Evolutionary conservation across 768 basidiomycete species (phyloP), one percentile per base, ranked within the genome.

Genomic region (Omphalotus guepiniiformis): DNA sequence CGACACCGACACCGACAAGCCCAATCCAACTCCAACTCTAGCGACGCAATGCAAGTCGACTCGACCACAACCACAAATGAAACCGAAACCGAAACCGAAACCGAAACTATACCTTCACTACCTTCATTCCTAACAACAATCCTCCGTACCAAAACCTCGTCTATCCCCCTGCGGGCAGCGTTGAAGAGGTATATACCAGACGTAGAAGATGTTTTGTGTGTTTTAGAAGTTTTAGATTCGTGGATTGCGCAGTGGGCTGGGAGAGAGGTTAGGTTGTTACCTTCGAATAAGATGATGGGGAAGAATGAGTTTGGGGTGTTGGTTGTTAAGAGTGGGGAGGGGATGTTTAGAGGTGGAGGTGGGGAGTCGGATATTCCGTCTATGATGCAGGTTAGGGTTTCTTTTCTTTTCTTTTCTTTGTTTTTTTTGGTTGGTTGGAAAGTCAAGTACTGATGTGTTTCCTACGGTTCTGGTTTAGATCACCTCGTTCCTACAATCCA

Each of bases 401-500:
- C 13, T 13, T 13, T 22, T 45, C 19, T 23, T 21, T 21, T 3
- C 21, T 9, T 35, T 35, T 19, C 15, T 9, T n/a, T n/a, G n/a
- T n/a, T n/a, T n/a, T n/a, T n/a, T n/a, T n/a, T n/a, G n/a, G n/a
- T n/a, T n/a, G n/a, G n/a, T n/a, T n/a, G n/a, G n/a, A n/a, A 25
- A 5, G 11, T 26, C 7, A 35, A 4, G 2, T 11, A 25, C 3
- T 22, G 3, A 35, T 23, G 19, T 13, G n/a, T 36, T 9, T 19
- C 28, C 29, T 21, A 79, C 80, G 13, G 62, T 70, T 2, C 51
- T 79, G 13, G 56, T 66, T 36, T 72, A 75, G 64, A 65, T 82
- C 43, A 61, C 83, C 19, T 53, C 61, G 0, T 85, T 90, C 67
- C 58, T 85, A 6, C 82, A 85, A 63, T 67, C 71, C 4, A 60